These are phyloP conservation scores for Teratosphaeria epicoccoides DNA, from an alignment of 2,329 filamentous ascomycete genomes.

Conservation along the genomic window DNA sequence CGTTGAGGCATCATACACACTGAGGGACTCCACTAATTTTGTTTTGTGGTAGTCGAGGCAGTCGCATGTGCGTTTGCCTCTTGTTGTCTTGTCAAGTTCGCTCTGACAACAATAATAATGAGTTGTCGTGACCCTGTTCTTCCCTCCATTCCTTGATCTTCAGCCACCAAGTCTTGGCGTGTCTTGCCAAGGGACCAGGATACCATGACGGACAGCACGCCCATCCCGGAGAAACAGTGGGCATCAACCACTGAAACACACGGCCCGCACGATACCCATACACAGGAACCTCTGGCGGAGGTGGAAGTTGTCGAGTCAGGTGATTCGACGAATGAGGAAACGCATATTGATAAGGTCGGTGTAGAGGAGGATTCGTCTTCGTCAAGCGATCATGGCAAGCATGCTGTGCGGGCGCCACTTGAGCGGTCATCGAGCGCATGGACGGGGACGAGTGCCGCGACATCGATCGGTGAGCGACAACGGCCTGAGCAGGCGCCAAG, in stretches of 20 bases:
- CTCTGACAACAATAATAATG: neutral
- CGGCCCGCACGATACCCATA: conserved; percentile 12
- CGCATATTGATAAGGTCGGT: conserved; percentile 22
- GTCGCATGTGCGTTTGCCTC: neutral
- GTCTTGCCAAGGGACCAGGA: neutral
- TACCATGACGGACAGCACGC: conserved; percentile 4
- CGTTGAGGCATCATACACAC: neutral
- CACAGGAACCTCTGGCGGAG: conserved; percentile 32
- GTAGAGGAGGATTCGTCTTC: conserved; percentile 9
- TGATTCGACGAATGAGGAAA: conserved; percentile 26
- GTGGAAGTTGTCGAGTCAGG: conserved; percentile 26
- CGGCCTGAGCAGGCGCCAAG: conserved; percentile 15
- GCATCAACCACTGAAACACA: conserved; percentile 4
- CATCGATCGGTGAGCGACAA: conserved; percentile 10
- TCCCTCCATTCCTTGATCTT: neutral
- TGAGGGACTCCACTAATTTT: neutral
- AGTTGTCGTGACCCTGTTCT: too few species aligned
- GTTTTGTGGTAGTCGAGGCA: neutral
- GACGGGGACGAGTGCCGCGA: conserved; percentile 25
- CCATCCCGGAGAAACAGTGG: conserved; percentile 5
- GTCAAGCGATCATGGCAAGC: neutral
- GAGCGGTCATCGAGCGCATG: conserved; percentile 23
- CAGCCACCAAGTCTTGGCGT: neutral
- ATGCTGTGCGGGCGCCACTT: neutral
- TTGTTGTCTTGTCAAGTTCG: neutral